Base-by-base conservation (phyloP, 2,329 filamentous ascomycete species). In the Talaromyces piceae region DNA sequence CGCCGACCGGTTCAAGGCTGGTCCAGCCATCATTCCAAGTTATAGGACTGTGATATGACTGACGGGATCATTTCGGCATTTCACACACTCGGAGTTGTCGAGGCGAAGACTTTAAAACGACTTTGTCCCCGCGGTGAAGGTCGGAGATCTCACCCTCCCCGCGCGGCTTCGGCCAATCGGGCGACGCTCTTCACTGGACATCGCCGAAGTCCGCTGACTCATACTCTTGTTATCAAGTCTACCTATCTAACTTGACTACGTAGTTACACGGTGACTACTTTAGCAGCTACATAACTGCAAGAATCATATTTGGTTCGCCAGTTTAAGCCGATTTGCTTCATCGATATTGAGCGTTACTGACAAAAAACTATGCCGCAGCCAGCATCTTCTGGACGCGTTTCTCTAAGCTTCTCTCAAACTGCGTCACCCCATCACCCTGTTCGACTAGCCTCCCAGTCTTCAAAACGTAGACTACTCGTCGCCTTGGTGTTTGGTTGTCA, bases 331-430 rank as follows among this genome's bases (percentile, higher is more conserved):
- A 18, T 9, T 9, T 37, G 13, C 20, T 33, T 18, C 33, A 20
- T 3, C 16, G n/a, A n/a, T 20, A 37, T 18, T 18, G 5, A 28
- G 6, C 11, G 26, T 11, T 11, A 28, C 7, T 28, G 26, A 4
- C 16, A 1, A 9, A n/a, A 18, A 9, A 9, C 33, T 37, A 37
- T 37, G 3, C 20, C 7, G 13, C 37, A 12, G 56, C 54, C 16
- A 71, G 56, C 58, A 77, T 64, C 61, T 74, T 77, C 54, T 68
- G 66, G 30, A 81, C 81, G 54, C 77, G 73, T 68, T 77, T 84
- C 63, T 83, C 79, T 63, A 87, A 73, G 44, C 77, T 72, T 49
- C 75, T 67, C 65, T 86, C 84, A 65, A 88, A 88, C 61, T 82
- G 77, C 43, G 78, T 73, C 51, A 87, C 83, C 0, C 85, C 84